A percentile compares a stretch with the other conserved stretches of the same genome.
phyloP scores from a whole-genome alignment of 495 filamentous ascomycete genomes.

The Aspergillus steynii region DNA sequence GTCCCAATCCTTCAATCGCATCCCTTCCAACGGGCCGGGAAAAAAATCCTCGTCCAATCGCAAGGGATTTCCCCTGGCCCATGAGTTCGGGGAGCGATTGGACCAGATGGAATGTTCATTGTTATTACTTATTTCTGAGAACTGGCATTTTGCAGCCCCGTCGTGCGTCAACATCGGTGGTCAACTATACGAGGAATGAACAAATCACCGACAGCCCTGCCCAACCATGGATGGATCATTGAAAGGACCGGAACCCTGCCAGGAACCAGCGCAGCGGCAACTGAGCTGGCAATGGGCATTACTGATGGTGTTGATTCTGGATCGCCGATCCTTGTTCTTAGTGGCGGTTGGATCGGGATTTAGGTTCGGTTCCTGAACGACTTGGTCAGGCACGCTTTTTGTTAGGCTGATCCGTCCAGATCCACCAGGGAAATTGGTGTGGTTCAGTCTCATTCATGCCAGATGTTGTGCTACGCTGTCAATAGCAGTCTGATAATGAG shows the following conservation, averaged over 20 bases:
- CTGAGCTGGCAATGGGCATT: not conserved
- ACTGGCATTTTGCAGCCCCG: not conserved
- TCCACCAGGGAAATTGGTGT: conserved; percentile 1
- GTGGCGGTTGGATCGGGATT: conserved; percentile 1
- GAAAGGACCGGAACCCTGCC: not conserved
- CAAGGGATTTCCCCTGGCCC: conserved; percentile 14
- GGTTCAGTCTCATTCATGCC: not conserved
- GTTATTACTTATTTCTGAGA: not conserved
- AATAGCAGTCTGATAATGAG: not conserved
- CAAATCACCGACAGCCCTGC: not conserved
- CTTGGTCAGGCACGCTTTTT: conserved; percentile 5
- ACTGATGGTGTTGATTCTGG: not conserved
- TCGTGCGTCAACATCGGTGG: not conserved
- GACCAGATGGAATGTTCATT: not conserved
- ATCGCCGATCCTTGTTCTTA: conserved; percentile 3
- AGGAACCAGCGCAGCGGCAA: conserved; percentile 3
- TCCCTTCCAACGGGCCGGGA: conserved; percentile 2
- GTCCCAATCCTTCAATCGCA: conserved; percentile 4
- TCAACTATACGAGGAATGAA: not conserved
- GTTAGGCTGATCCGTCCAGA: not conserved
- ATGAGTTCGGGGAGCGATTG: not conserved
- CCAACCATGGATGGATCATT: not conserved
- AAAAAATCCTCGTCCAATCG: conserved; percentile 18
- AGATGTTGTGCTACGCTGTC: not conserved
- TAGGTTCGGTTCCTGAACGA: conserved; percentile 15